phyloP scores from a whole-genome alignment of 257 asterid genomes.

The Petunia axillaris region DNA sequence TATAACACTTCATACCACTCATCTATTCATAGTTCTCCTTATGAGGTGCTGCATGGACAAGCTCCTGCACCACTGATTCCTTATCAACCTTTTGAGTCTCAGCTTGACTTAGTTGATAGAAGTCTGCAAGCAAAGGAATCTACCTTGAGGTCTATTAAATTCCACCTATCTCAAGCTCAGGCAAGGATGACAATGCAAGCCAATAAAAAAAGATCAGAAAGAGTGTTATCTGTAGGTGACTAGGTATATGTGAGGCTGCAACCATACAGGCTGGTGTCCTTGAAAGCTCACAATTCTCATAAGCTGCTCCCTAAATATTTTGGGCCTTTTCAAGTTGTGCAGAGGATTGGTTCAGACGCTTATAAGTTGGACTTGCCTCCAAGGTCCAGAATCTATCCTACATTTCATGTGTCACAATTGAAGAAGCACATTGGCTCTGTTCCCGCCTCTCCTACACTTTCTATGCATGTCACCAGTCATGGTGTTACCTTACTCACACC shows the following conservation, averaged over 20 bases:
- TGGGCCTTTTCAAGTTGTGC: neutral
- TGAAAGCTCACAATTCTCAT: neutral
- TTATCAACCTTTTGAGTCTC: too few species aligned
- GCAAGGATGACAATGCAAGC: neutral
- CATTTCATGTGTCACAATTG: neutral
- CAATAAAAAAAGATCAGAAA: neutral
- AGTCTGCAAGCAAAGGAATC: neutral
- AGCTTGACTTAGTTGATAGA: neutral
- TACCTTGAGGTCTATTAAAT: neutral
- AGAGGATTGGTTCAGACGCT: neutral
- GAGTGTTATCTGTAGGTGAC: neutral
- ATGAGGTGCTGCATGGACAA: neutral
- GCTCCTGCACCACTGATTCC: neutral
- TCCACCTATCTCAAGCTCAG: neutral
- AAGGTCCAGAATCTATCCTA: neutral
- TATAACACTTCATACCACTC: neutral
- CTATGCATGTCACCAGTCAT: too few species aligned
- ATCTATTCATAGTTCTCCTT: neutral
- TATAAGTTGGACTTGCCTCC: neutral
- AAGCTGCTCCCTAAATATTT: too few species aligned
- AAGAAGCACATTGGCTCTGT: neutral
- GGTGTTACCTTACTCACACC: too few species aligned
- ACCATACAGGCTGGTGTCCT: neutral
- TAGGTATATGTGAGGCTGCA: neutral
- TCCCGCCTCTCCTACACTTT: too few species aligned